Evolutionary conservation across 2,329 filamentous ascomycete genomes (phyloP).

Genomic region (Epichloe glyceriae): DNA sequence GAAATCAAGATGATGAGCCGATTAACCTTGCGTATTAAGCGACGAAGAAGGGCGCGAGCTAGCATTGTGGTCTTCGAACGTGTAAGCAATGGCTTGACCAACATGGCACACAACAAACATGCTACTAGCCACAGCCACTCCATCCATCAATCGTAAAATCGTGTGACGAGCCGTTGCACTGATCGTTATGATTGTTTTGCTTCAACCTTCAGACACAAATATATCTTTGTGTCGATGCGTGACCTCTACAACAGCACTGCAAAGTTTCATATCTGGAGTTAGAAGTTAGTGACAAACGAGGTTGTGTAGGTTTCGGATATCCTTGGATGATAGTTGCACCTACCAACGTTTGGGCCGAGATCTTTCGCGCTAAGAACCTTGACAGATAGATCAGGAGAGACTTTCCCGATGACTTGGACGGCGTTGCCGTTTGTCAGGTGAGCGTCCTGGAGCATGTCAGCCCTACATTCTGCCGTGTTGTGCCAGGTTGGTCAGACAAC

Average conservation of each 20-base stretch:
- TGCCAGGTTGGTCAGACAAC: neutral
- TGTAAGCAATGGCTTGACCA: neutral
- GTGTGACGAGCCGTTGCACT: no score
- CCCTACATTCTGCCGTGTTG: neutral
- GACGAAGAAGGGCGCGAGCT: neutral
- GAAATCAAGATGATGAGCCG: neutral
- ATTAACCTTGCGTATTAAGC: neutral
- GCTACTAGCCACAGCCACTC: neutral
- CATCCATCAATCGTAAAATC: neutral
- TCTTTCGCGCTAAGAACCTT: conserved; percentile 58
- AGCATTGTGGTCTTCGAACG: neutral
- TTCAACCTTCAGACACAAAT: conserved; percentile 47
- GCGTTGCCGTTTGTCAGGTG: conserved; percentile 58
- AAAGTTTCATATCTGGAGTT: conserved; percentile 56
- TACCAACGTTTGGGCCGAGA: conserved; percentile 57
- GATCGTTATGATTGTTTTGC: neutral
- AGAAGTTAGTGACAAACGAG: neutral
- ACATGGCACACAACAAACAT: neutral
- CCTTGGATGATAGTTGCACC: conserved; percentile 20
- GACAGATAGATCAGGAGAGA: conserved; percentile 58
- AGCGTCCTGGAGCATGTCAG: conserved; percentile 40
- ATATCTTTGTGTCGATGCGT: conserved; percentile 72
- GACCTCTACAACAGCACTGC: conserved; percentile 69
- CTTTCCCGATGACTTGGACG: conserved; percentile 69
- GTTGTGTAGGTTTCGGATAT: neutral